These are phyloP conservation scores for Venustampulla echinocandica DNA, from an alignment of 495 filamentous ascomycete genomes.

Conservation along the genomic window DNA sequence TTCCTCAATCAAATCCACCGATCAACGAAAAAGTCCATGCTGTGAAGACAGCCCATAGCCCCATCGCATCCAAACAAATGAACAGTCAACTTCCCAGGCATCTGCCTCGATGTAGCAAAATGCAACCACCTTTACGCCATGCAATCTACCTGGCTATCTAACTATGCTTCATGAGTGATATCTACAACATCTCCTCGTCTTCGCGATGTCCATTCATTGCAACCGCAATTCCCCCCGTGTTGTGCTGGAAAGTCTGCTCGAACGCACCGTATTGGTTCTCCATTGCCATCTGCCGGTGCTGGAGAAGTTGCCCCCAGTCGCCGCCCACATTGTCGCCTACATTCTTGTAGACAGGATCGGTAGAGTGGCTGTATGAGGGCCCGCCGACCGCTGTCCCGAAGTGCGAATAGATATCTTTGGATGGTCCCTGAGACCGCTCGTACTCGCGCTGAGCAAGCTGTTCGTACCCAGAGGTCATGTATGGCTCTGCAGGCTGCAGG, in stretches of 20 bases:
- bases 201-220: constrained; percentile 10
- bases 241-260: constrained; percentile 12
- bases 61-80: not conserved
- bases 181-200: constrained; percentile 27
- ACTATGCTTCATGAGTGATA: constrained; percentile 9
- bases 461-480: constrained; percentile 63
- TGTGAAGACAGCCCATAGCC: not conserved
- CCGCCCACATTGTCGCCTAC: constrained; percentile 22
- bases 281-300: constrained; percentile 40
- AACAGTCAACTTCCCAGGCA: not conserved
- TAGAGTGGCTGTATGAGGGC: constrained; percentile 42
- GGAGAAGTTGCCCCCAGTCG: constrained; percentile 30
- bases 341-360: constrained; percentile 53
- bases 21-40: not conserved
- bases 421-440: constrained; percentile 27
- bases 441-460: constrained; percentile 43
- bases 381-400: constrained; percentile 32
- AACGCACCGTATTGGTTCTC: constrained; percentile 45
- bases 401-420: constrained; percentile 33
- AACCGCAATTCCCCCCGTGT: constrained; percentile 2
- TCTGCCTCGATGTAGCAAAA: constrained; percentile 7
- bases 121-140: constrained; percentile 7
- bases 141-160: constrained; percentile 17
- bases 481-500: constrained; percentile 45
- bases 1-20: constrained; percentile 5